Percentiles rank a stretch among this genome's conserved stretches.
Conservation (phyloP, 2,329 filamentous ascomycete species). For the Pseudogymnoascus sp. region DNA sequence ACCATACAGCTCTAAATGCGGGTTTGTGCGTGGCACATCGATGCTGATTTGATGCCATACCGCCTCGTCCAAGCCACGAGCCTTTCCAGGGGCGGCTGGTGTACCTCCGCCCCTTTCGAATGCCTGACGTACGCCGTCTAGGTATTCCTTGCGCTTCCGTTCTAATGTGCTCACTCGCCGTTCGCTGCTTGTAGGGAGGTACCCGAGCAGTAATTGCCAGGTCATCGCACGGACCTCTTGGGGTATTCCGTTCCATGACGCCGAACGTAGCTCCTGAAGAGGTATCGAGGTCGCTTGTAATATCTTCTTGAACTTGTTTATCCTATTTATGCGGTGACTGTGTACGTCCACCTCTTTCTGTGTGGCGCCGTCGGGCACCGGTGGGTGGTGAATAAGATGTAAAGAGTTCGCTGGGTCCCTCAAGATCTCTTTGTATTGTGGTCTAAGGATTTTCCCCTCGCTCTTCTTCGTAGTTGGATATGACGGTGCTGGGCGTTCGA, state of each 20-base stretch:
- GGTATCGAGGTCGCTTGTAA: conserved; percentile 87
- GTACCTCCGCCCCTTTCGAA: conserved; percentile 59
- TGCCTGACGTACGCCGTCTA: conserved; percentile 76
- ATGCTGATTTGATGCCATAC: conserved; percentile 99
- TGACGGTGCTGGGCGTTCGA: conserved; percentile 72
- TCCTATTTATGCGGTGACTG: conserved; percentile 80
- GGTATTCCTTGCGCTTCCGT: conserved; percentile 89
- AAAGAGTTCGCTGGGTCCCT: conserved; percentile 84
- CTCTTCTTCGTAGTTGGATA: conserved; percentile 85
- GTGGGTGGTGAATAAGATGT: conserved; percentile 84
- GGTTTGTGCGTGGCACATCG: conserved; percentile 91
- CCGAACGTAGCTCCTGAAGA: conserved; percentile 69
- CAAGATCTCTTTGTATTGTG: conserved; percentile 95
- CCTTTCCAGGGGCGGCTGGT: conserved; percentile 37
- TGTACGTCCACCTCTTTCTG: conserved; percentile 80
- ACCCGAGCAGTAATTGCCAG: conserved; percentile 94
- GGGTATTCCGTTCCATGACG: conserved; percentile 91
- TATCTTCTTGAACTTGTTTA: conserved; percentile 97
- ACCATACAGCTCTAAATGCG: conserved; percentile 87
- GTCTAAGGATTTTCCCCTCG: conserved; percentile 90
- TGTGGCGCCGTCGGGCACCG: conserved; percentile 63
- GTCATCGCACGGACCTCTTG: conserved; percentile 96
- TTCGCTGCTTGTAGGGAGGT: conserved; percentile 94
- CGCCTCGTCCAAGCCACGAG: conserved; percentile 79
- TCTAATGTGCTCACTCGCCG: conserved; percentile 83